phyloP scores from a whole-genome alignment of 2,329 filamentous ascomycete species.

The Rhinocladiella similis region DNA sequence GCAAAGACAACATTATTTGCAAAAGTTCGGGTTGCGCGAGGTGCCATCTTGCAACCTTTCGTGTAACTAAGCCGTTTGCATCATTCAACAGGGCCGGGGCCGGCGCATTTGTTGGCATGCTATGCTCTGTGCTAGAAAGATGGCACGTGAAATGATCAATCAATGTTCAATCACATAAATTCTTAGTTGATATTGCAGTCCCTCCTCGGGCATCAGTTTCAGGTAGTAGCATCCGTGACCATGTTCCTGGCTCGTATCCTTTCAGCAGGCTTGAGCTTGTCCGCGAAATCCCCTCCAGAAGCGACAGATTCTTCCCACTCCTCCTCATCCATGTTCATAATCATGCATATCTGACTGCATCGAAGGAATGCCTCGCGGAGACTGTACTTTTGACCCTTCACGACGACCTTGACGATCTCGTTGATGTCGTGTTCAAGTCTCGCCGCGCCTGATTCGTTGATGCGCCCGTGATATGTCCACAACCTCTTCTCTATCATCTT shows the following conservation, averaged over 20 bases:
- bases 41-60: too few species aligned
- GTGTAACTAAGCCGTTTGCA: slow-evolving; percentile 17
- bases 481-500: slow-evolving; percentile 84
- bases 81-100: slow-evolving; percentile 19
- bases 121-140: slow-evolving; percentile 15
- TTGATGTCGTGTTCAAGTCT: slow-evolving; percentile 81
- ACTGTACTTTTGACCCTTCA: slow-evolving; percentile 67
- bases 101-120: slow-evolving; percentile 14
- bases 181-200: too few species aligned
- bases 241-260: slow-evolving; percentile 70
- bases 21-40: not conserved
- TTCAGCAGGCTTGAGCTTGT: slow-evolving; percentile 71
- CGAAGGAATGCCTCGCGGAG: slow-evolving; percentile 75
- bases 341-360: slow-evolving; percentile 77
- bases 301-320: slow-evolving; percentile 77
- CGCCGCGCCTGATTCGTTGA: slow-evolving; percentile 79
- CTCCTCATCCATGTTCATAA: slow-evolving; percentile 93
- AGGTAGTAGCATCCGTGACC: slow-evolving; percentile 41
- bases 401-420: slow-evolving; percentile 61
- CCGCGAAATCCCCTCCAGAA: slow-evolving; percentile 55
- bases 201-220: not conserved
- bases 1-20: not conserved
- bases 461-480: slow-evolving; percentile 74
- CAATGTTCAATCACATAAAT: not conserved
- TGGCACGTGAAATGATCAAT: slow-evolving; percentile 23